Evolutionary conservation across 768 basidiomycete species (phyloP), one percentile per base, ranked within the genome.

Genomic region (Suillus placidus): DNA sequence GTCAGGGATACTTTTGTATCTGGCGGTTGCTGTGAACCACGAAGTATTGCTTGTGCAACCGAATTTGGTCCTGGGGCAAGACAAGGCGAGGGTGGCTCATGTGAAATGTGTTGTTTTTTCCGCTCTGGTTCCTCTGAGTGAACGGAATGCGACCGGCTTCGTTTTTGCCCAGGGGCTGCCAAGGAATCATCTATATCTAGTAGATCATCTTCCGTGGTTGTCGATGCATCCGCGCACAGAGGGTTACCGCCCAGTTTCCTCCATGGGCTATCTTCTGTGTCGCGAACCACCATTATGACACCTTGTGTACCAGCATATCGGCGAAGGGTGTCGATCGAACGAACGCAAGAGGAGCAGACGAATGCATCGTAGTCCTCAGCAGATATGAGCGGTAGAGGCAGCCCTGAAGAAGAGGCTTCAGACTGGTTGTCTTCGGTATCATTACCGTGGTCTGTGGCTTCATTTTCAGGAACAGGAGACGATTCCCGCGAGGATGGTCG

Each of bases 311-410:
- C 93, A 12, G 91, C 92, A 73, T 85, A 88, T 49, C 83, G 80
- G 66, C 78, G 80, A 16, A 94, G 78, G 26, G 80, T 80, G 34
- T 80, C 77, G 56, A 84, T 86, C 60, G 80, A 78, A 20, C 75
- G 76, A n/a, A 90, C 91, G 74, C 93, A 94, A 34, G 79, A 70
- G 40, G 84, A 84, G 75, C 93, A 95, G 20, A 94, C 78, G 71
- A 95, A 86, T 57, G 85, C 81, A 51, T 94, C 92, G 71, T 95
- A 94, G 72, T 90, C 87, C 16, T 80, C 80, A 9, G 86, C 88
- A 26, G 87, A 77, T 60, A 94, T 82, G 26, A 93, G 80, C 4
- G 91, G 84, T 32, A 86, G 87, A 34, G 92, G 89, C 23, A 93
- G 82, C 49, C 80, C 86, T 35, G 85, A 85, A 18, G 86, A 88